phyloP scores from a whole-genome alignment of 139 green algal species.

The Coelastrella sp. region DNA sequence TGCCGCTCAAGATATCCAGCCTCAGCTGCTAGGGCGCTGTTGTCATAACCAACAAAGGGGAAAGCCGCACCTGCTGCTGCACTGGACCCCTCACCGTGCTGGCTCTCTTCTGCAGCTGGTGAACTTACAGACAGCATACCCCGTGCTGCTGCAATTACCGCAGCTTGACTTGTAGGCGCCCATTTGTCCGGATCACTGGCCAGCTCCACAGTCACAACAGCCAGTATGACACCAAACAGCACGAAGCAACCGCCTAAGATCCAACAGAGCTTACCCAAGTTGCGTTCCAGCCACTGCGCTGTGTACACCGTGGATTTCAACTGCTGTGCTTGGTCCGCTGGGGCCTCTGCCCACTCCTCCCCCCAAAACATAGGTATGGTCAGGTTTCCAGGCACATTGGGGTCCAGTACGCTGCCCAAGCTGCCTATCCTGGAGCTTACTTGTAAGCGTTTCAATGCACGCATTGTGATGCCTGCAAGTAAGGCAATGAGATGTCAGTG shows the following conservation, averaged over 20 bases:
- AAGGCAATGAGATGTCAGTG: neutral
- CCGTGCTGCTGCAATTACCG: neutral
- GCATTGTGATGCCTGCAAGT: conserved; percentile 62
- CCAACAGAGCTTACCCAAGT: conserved; percentile 31
- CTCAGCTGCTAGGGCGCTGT: neutral
- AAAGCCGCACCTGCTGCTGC: neutral
- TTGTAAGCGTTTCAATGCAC: conserved; percentile 63
- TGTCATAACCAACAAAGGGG: neutral
- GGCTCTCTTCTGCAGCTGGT: neutral
- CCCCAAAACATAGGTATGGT: conserved; percentile 74
- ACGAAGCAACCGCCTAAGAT: conserved; percentile 10
- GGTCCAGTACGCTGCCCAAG: conserved; percentile 42
- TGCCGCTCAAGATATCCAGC: neutral
- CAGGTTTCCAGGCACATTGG: conserved; percentile 37
- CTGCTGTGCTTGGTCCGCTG: conserved; percentile 9
- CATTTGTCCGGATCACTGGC: conserved; percentile 36
- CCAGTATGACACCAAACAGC: conserved; percentile 26
- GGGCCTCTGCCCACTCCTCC: conserved; percentile 48
- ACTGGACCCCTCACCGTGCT: neutral
- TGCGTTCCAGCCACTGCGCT: conserved; percentile 13
- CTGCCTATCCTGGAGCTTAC: conserved; percentile 52
- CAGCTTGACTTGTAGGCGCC: neutral
- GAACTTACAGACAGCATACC: neutral
- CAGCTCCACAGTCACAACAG: conserved; percentile 31
- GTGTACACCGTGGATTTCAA: conserved; percentile 35